These are phyloP conservation scores for Abrus precatorius DNA, from an alignment of 306 rosid species.

Conservation along the genomic window DNA sequence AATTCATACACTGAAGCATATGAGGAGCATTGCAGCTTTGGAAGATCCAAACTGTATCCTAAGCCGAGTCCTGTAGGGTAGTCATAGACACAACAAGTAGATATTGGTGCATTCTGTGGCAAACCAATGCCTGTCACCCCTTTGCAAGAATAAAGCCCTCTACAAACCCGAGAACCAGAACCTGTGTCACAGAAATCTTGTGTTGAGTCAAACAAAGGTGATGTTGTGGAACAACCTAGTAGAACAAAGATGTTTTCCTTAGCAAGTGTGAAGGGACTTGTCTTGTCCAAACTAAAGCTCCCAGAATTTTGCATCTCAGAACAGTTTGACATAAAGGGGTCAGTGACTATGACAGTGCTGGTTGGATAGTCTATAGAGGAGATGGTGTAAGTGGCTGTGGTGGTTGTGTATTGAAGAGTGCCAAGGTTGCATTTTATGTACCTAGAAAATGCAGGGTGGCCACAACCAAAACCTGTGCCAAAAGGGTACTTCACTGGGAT, in stretches of 20 bases:
- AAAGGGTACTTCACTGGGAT: slow-evolving; percentile 63
- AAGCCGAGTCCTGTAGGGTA: slow-evolving; percentile 49
- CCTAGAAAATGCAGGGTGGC: slow-evolving; percentile 65
- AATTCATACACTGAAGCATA: slow-evolving; percentile 61
- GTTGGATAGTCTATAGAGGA: slow-evolving; percentile 63
- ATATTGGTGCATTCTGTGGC: slow-evolving; percentile 53
- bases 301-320: slow-evolving; percentile 67
- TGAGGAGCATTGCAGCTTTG: slow-evolving; percentile 66
- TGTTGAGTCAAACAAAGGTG: slow-evolving; percentile 58
- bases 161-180: slow-evolving; percentile 57
- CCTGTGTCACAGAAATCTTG: slow-evolving; percentile 66
- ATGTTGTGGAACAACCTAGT: slow-evolving; percentile 67
- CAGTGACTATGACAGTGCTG: slow-evolving; percentile 53
- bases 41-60: slow-evolving; percentile 61
- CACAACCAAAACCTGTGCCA: slow-evolving; percentile 68
- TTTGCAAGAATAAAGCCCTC: slow-evolving; percentile 66
- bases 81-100: slow-evolving; percentile 68
- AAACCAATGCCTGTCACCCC: slow-evolving; percentile 63
- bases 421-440: slow-evolving; percentile 57
- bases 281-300: slow-evolving; percentile 56
- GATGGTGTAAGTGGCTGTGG: slow-evolving; percentile 57
- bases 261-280: slow-evolving; percentile 56
- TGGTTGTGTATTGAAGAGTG: slow-evolving; percentile 57
- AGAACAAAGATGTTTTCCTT: slow-evolving; percentile 60
- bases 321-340: slow-evolving; percentile 66